A percentile compares a stretch with the other conserved stretches of the same genome.
These are phyloP conservation scores for Madurella mycetomatis DNA, from an alignment of 2,329 filamentous ascomycete species.

Conservation along the genomic window DNA sequence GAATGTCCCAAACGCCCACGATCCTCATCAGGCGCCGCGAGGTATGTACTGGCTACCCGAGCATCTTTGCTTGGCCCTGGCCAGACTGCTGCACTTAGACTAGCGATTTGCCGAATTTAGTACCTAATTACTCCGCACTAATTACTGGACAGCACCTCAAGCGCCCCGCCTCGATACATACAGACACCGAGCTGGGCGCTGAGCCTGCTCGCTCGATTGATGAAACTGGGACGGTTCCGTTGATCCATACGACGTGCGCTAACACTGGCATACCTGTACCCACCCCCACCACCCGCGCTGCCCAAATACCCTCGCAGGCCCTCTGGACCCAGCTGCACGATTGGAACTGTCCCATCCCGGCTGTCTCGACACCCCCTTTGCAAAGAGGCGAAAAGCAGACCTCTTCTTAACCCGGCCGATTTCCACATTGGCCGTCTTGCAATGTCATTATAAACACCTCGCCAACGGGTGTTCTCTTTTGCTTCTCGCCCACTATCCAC, in stretches of 20 bases:
- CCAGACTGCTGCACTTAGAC: not conserved
- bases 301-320: slow-evolving; percentile 22
- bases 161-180: slow-evolving; percentile 3
- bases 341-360: not conserved
- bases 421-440: slow-evolving; percentile 7
- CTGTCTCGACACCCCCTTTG: slow-evolving; percentile 1
- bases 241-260: slow-evolving; percentile 11
- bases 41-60: too few species aligned
- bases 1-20: too few species aligned
- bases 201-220: not conserved
- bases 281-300: slow-evolving; percentile 12
- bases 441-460: slow-evolving; percentile 22
- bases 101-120: slow-evolving; percentile 10
- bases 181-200: slow-evolving; percentile 6
- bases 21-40: too few species aligned
- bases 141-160: not conserved
- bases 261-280: not conserved
- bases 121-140: slow-evolving; percentile 9
- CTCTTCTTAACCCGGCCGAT: slow-evolving; percentile 1
- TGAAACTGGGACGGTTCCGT: slow-evolving; percentile 7
- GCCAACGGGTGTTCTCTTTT: slow-evolving; percentile 15
- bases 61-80: too few species aligned
- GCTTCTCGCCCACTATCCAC: slow-evolving; percentile 7
- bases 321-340: slow-evolving; percentile 13
- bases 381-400: slow-evolving; percentile 15